Evolutionary conservation across 192 early-diverging fungal genomes (phyloP).

Genomic region (Gorgonomyces haynaldii): DNA sequence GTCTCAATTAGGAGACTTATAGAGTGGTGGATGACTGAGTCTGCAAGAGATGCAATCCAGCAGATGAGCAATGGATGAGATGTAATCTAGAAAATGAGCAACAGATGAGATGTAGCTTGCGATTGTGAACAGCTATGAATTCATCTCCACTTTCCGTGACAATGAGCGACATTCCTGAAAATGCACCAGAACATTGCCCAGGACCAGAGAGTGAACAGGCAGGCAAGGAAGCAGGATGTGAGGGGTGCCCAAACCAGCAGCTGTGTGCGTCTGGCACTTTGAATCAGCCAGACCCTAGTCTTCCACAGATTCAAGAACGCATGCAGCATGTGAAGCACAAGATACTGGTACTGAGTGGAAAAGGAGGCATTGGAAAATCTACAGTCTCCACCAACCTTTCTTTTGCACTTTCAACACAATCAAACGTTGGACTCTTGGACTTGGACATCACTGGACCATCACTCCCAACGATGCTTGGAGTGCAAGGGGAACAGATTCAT

Average conservation of each 20-base stretch:
- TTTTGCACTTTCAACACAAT: constrained; percentile 21
- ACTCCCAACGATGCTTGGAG: constrained; percentile 89
- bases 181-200: constrained; percentile 37
- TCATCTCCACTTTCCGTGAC: no score
- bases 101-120: no score
- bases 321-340: constrained; percentile 65
- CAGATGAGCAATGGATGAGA: no score
- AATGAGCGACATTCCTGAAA: constrained; percentile 18
- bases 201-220: constrained; percentile 36
- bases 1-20: no score
- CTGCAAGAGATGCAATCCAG: no score
- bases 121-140: no score
- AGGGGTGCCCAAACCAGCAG: constrained; percentile 41
- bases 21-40: no score
- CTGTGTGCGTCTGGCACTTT: constrained; percentile 26
- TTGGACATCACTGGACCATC: constrained; percentile 97
- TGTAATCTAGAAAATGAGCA: no score
- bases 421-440: constrained; percentile 79
- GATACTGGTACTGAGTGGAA: constrained; percentile 86
- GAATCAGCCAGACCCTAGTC: constrained; percentile 35
- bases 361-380: constrained; percentile 96
- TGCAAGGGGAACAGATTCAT: constrained; percentile 78
- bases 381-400: constrained; percentile 78
- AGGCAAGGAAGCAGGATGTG: constrained; percentile 36
- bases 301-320: constrained; percentile 30